phyloP scores from a whole-genome alignment of 2,329 filamentous ascomycete genomes.

The Atkinsonella texensis region DNA sequence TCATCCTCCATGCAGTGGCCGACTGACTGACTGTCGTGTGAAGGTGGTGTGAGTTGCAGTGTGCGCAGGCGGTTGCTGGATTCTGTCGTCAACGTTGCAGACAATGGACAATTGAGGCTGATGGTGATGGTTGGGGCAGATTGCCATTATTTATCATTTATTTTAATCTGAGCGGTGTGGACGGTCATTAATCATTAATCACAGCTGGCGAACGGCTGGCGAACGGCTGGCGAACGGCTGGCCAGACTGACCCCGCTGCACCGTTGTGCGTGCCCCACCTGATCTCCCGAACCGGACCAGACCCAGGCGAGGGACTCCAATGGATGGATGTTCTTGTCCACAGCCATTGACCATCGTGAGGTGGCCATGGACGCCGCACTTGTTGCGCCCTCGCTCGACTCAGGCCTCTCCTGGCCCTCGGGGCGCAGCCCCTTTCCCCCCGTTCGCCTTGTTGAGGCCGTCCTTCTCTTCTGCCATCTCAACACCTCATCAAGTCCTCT shows the following conservation, averaged over 20 bases:
- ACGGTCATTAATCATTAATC: no score
- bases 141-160: no score
- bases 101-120: background rate
- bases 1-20: no score
- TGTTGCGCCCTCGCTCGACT: background rate
- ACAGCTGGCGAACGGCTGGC: background rate
- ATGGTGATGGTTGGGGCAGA: no score
- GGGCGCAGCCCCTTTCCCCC: background rate
- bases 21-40: no score
- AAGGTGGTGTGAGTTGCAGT: no score
- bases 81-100: background rate
- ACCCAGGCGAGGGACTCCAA: background rate
- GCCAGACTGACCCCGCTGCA: background rate
- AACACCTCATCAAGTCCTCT: background rate
- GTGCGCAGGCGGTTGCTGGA: background rate
- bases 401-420: background rate
- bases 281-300: background rate
- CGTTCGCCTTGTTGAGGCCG: background rate
- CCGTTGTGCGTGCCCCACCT: background rate
- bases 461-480: background rate
- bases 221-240: background rate
- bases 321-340: background rate
- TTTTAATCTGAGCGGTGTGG: no score
- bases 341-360: constrained; percentile 3
- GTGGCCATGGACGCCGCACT: constrained; percentile 1